A percentile compares a stretch with the other conserved stretches of the same genome.
Conservation (phyloP, 768 basidiomycete genomes). For the Leccinum broughii region DNA sequence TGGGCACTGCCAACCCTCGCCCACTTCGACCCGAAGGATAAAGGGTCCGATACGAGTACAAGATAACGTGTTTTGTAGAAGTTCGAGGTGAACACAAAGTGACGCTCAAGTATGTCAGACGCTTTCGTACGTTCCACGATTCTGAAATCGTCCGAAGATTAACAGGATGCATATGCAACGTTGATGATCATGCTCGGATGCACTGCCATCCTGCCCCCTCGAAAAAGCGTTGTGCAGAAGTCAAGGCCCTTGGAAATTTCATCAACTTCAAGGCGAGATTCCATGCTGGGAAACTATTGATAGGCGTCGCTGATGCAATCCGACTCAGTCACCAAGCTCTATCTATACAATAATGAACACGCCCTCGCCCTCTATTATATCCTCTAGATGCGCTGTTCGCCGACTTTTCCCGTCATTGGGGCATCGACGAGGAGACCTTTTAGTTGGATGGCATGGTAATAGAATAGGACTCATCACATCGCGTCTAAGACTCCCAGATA, state of each 20-base stretch:
- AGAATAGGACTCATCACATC: constrained; percentile 50
- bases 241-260: constrained; percentile 93
- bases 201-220: constrained; percentile 79
- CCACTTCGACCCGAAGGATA: constrained; percentile 84
- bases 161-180: constrained; percentile 88
- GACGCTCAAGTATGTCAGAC: constrained; percentile 73
- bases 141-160: constrained; percentile 60
- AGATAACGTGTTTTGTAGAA: constrained; percentile 93
- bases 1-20: constrained; percentile 43
- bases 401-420: constrained; percentile 89
- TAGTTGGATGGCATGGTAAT: constrained; percentile 98
- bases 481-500: constrained; percentile 44
- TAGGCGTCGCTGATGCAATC: background rate
- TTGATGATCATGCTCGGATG: constrained; percentile 88
- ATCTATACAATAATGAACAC: constrained; percentile 89
- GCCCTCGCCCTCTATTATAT: constrained; percentile 80
- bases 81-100: constrained; percentile 91
- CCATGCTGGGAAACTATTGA: background rate
- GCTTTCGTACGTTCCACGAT: background rate
- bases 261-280: constrained; percentile 78
- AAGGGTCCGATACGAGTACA: constrained; percentile 97
- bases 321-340: constrained; percentile 80
- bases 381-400: constrained; percentile 76
- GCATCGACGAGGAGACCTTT: constrained; percentile 91
- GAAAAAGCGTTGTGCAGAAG: constrained; percentile 99